These are phyloP conservation scores for Talaromyces funiculosus DNA, from an alignment of 2,329 filamentous ascomycete genomes.

Conservation along the genomic window DNA sequence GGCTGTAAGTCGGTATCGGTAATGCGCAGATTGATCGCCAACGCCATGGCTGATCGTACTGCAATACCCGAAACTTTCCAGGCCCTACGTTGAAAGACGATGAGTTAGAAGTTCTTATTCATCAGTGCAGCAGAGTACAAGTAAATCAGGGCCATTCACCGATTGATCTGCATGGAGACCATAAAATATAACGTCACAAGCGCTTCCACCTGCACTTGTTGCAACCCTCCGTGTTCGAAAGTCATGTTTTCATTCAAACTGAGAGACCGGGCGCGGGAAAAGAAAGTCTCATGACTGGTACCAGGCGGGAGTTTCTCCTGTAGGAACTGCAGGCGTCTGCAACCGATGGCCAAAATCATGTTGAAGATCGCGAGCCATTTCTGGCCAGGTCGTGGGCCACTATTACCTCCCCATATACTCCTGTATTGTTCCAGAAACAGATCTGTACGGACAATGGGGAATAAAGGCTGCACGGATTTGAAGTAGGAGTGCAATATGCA, in stretches of 20 bases:
- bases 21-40: slow-evolving; percentile 39
- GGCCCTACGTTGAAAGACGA: slow-evolving; percentile 22
- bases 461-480: slow-evolving; percentile 34
- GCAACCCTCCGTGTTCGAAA: slow-evolving; percentile 38
- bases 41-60: slow-evolving; percentile 34
- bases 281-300: slow-evolving; percentile 35
- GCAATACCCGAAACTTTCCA: slow-evolving; percentile 39
- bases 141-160: slow-evolving; percentile 22
- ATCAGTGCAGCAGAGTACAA: not conserved
- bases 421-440: slow-evolving; percentile 37
- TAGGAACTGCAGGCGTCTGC: slow-evolving; percentile 33
- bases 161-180: slow-evolving; percentile 37
- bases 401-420: slow-evolving; percentile 21
- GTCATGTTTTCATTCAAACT: slow-evolving; percentile 31
- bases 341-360: slow-evolving; percentile 43
- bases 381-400: slow-evolving; percentile 22
- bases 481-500: slow-evolving; percentile 36
- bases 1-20: slow-evolving; percentile 30
- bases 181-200: slow-evolving; percentile 38
- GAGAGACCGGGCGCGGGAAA: slow-evolving; percentile 36
- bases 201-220: slow-evolving; percentile 39
- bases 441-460: slow-evolving; percentile 34
- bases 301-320: slow-evolving; percentile 23
- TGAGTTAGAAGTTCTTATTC: not conserved
- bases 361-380: slow-evolving; percentile 42